Conservation (phyloP, 2,329 filamentous ascomycete genomes). For the Aspergillus awamori region DNA sequence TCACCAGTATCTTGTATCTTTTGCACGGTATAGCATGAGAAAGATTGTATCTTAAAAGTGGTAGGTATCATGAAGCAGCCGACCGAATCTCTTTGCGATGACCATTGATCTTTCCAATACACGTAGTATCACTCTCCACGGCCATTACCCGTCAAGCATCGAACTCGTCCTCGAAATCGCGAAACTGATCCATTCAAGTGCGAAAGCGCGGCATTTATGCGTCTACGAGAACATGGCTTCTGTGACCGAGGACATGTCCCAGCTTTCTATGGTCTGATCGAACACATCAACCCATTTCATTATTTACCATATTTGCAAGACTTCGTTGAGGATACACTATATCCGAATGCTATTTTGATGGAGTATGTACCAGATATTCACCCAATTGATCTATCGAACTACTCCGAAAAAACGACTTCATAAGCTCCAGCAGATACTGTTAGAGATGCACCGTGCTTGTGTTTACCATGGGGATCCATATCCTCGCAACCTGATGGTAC, state of each 20-base stretch:
- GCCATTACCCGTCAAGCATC: not conserved
- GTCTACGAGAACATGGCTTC: not conserved
- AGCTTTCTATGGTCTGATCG: not conserved
- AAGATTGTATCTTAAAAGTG: not conserved
- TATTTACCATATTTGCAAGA: not conserved
- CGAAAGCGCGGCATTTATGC: not conserved
- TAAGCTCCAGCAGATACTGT: not conserved
- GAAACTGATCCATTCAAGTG: not conserved
- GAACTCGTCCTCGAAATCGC: not conserved
- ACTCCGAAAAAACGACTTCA: not conserved
- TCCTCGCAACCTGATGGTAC: slow-evolving; percentile 1
- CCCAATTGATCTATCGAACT: not conserved
- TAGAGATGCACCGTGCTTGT: not conserved
- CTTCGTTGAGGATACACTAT: not conserved
- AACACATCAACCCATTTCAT: not conserved
- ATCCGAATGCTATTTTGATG: not conserved
- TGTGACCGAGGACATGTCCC: not conserved
- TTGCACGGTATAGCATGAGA: not conserved
- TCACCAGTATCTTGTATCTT: not conserved
- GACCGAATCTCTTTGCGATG: not conserved
- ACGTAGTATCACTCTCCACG: not conserved
- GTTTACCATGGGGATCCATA: not conserved
- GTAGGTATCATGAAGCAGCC: not conserved
- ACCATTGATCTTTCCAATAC: no score
- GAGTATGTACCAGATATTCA: not conserved